A percentile compares a stretch with the other conserved stretches of the same genome.
Evolutionary conservation across 208 protist species (phyloP).

Genomic region (Leishmania lainsoni): DNA sequence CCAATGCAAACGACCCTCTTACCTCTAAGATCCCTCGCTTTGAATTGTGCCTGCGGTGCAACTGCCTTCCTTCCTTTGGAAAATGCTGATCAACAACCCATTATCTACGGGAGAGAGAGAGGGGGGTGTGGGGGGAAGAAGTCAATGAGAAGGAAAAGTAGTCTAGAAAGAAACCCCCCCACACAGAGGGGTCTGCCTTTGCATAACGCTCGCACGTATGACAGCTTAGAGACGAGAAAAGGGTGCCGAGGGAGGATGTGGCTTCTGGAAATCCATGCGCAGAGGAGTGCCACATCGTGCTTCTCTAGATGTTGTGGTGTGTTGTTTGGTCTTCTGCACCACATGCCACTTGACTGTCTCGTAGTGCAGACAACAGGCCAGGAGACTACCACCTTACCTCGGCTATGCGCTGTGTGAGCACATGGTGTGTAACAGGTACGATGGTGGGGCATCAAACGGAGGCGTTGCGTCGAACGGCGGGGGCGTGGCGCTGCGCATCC

Average conservation of each 20-base stretch:
- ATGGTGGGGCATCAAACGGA: constrained; percentile 45
- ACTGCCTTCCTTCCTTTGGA: neutral
- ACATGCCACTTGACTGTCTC: neutral
- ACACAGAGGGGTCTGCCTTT: neutral
- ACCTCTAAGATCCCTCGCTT: neutral
- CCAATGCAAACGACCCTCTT: neutral
- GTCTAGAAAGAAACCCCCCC: neutral
- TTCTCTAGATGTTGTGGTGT: neutral
- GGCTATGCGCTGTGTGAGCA: constrained; percentile 13
- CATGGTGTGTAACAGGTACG: constrained; percentile 30
- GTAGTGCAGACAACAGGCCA: neutral
- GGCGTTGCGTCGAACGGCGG: constrained; percentile 43
- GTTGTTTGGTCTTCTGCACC: neutral
- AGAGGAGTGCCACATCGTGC: neutral
- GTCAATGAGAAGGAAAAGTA: too few species aligned
- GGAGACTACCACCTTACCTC: too few species aligned
- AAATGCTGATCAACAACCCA: neutral
- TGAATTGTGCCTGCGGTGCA: neutral
- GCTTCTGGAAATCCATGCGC: neutral
- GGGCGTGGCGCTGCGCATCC: constrained; percentile 37
- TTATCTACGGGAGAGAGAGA: neutral
- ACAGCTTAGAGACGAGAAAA: neutral
- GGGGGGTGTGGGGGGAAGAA: neutral
- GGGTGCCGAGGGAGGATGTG: too few species aligned
- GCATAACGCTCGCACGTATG: neutral